A percentile compares a stretch with the other conserved stretches of the same genome.
Conservation (phyloP, 2,329 filamentous ascomycete genomes). For the Aurifilum marmelostoma region DNA sequence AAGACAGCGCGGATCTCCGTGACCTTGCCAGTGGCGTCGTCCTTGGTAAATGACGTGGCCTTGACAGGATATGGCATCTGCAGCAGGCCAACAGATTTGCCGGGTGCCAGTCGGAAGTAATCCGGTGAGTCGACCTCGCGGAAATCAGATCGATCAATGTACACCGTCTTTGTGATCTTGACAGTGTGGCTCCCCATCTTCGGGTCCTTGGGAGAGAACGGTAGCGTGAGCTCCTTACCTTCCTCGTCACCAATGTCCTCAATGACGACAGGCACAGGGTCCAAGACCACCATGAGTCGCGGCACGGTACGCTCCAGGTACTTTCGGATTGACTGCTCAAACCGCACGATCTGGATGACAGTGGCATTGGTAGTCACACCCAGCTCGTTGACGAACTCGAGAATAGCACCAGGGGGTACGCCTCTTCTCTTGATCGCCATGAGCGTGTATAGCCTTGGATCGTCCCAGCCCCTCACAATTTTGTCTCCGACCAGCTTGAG, state of each 20-base stretch:
- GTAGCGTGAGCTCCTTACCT: slow-evolving; percentile 62
- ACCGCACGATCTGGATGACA: slow-evolving; percentile 78
- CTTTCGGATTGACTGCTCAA: slow-evolving; percentile 81
- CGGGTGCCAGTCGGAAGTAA: slow-evolving; percentile 72
- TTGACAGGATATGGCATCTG: slow-evolving; percentile 67
- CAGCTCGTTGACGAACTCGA: slow-evolving; percentile 88
- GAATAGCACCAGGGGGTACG: slow-evolving; percentile 83
- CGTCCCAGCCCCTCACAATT: slow-evolving; percentile 87
- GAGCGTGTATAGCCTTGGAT: slow-evolving; percentile 86
- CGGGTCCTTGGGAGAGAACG: slow-evolving; percentile 57
- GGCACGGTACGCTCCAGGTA: slow-evolving; percentile 90
- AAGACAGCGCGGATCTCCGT: slow-evolving; percentile 35
- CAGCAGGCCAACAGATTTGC: slow-evolving; percentile 68
- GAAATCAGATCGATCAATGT: slow-evolving; percentile 73
- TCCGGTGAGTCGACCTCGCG: slow-evolving; percentile 67
- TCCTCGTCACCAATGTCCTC: slow-evolving; percentile 75
- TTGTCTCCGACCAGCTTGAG: slow-evolving; percentile 70
- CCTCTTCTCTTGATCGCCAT: slow-evolving; percentile 83
- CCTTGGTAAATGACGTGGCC: slow-evolving; percentile 65
- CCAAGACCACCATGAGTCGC: slow-evolving; percentile 84
- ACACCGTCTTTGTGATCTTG: slow-evolving; percentile 64
- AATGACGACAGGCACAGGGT: slow-evolving; percentile 81
- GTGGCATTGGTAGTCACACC: slow-evolving; percentile 84
- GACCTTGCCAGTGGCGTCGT: slow-evolving; percentile 51
- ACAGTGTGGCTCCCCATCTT: slow-evolving; percentile 41